Base-by-base conservation (phyloP, 495 filamentous ascomycete genomes). In the Talaromyces adpressus region DNA sequence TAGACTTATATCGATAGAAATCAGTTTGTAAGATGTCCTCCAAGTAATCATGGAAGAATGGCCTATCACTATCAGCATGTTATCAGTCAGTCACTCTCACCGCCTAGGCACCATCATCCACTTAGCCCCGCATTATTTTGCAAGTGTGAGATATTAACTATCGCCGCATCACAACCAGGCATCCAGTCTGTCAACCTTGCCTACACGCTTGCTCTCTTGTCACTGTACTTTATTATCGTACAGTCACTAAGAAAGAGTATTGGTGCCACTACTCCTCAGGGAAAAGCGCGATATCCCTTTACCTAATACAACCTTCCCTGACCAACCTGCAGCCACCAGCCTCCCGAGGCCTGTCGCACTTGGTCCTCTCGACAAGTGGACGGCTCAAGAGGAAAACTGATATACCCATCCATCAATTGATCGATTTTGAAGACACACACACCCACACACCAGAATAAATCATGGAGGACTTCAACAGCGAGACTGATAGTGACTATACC, bases 401-500 rank as follows among this genome's bases (percentile, higher is more conserved):
- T 12, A 22, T 32, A 62, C n/a, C 3, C 8, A 9, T n/a, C 12
- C 11, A 32, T 58, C 16, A 25, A 58, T 58, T 58, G 30, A 36
- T 12, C n/a, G 36, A 30, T 22, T 7, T 49, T 29, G 27, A 52
- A 39, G 20, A 34, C 60, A 25, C 8, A 51, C 53, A 34, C 25
- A 25, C 8, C 34, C 53, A 34, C 25, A 18, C 51, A 22, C 45
- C 25, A 23, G 12, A 62, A 16, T 34, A 52, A 63, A 58, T 23
- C 4, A 89, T 98, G 94, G 94, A 98, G 72, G 94, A 97, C 74
- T 98, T 93, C 74, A 93, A 89, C 65, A 96, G 92, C 69, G 94
- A 98, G 73, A 95, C 95, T 14, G 94, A 98, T 72, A 97, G 93
- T 77, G 95, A 98, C 73, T 98, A 98, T 75, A 96, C 94, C 34